phyloP scores from a whole-genome alignment of 768 basidiomycete genomes.

The Neoboletus magnificus region DNA sequence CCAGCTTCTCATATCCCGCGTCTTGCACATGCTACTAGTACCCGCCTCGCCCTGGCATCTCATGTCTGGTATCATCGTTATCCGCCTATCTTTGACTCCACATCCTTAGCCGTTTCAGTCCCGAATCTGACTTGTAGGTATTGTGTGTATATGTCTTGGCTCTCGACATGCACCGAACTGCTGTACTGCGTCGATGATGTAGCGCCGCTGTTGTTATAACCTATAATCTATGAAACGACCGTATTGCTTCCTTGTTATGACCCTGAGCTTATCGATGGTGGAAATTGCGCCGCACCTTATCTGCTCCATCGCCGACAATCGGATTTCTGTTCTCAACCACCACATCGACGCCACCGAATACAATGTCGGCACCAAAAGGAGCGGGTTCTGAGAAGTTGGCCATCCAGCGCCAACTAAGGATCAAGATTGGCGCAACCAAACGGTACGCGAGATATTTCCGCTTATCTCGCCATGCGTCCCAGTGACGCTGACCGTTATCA shows the following conservation, averaged over 20 bases:
- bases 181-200: slow-evolving; percentile 33
- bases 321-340: slow-evolving; percentile 6
- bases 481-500: slow-evolving; percentile 11
- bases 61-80: slow-evolving; percentile 20
- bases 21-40: slow-evolving; percentile 14
- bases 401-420: slow-evolving; percentile 66
- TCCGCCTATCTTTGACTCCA: slow-evolving; percentile 24
- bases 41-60: slow-evolving; percentile 16
- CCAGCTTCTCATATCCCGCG: slow-evolving; percentile 14
- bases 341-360: slow-evolving; percentile 4
- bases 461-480: slow-evolving; percentile 7
- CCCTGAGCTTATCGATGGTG: slow-evolving; percentile 8
- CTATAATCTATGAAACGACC: slow-evolving; percentile 28
- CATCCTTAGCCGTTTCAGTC: slow-evolving; percentile 25
- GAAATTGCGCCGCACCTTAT: background rate
- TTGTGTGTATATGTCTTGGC: slow-evolving; percentile 27
- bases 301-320: background rate
- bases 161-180: slow-evolving; percentile 28
- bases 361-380: slow-evolving; percentile 17
- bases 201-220: slow-evolving; percentile 26
- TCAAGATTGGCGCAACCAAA: slow-evolving; percentile 64
- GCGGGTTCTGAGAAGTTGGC: slow-evolving; percentile 26
- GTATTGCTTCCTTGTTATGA: slow-evolving; percentile 6
- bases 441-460: slow-evolving; percentile 45
- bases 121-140: slow-evolving; percentile 30